Evolutionary conservation across 2,329 filamentous ascomycete genomes (phyloP), one percentile per base, ranked within the genome.

Genomic region (Aspergillus alliaceus): DNA sequence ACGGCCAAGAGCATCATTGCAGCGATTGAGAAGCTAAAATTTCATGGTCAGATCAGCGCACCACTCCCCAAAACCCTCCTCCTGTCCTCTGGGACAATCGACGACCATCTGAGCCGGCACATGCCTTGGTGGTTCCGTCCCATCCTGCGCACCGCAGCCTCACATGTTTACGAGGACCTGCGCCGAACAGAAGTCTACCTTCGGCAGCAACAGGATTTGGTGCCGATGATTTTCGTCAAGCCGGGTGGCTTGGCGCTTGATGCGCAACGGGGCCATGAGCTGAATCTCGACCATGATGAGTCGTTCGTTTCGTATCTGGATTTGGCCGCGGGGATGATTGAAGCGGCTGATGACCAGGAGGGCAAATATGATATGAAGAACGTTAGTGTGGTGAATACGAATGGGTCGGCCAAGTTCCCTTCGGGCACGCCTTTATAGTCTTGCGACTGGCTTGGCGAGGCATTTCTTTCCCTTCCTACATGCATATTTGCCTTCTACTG

Each of bases 1-100:
- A 67, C 64, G 2, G 70, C 75, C 0, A 20, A 55, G 2, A 59
- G 57, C 20, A 69, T 82, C 1, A 63, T 82, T 15, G 31, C 54
- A 0, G 77, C 77, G 0, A 64, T 80, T 2, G 47, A 73, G 50
- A 64, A 57, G 2, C 51, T 76, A 6, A 64, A 63, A 35, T 39
- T 56, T 1, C 32, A 59, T 7, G 44, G 53, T 0, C 8, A 32
- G 1, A 40, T 50, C 1, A 40, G 50, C 4, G n/a, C n/a, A n/a
- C n/a, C n/a, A n/a, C 25, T 72, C 4, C 79, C 79, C 0, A 75
- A 74, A 54, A 59, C 82, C 0, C 63, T 82, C 8, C 61, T 82
- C 2, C 74, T 82, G 18, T 74, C 67, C 4, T 81, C 79, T 0
- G 71, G 73, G 4, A 77, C 72, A 15, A 64, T 80, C 37, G 77